Percentiles rank a stretch among this genome's conserved stretches.
phyloP scores from a whole-genome alignment of 2,329 filamentous ascomycete species.

The Colletotrichum tamarilloi region DNA sequence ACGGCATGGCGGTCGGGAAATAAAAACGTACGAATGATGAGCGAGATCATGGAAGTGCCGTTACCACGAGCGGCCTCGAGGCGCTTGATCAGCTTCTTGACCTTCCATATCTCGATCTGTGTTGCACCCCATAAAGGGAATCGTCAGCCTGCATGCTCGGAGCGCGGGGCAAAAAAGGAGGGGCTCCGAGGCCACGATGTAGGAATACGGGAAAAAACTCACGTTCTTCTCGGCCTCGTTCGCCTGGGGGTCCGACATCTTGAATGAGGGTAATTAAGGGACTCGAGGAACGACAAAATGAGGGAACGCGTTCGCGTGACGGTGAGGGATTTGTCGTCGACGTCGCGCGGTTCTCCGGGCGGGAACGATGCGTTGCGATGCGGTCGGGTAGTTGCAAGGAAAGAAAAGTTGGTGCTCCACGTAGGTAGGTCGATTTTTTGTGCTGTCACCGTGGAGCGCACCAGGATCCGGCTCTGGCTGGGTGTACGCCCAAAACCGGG shows the following conservation, averaged over 20 bases:
- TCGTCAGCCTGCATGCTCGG: slow-evolving; percentile 35
- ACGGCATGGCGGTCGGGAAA: slow-evolving; percentile 21
- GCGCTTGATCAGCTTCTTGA: slow-evolving; percentile 99
- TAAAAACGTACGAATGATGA: slow-evolving; percentile 83
- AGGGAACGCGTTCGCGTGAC: slow-evolving; percentile 32
- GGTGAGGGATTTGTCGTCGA: slow-evolving; percentile 26
- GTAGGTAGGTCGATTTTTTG: slow-evolving; percentile 32
- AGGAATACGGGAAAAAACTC: slow-evolving; percentile 45
- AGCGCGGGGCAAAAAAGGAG: slow-evolving; percentile 35
- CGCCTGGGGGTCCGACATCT: slow-evolving; percentile 86
- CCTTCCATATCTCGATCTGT: slow-evolving; percentile 89
- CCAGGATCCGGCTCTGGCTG: slow-evolving; percentile 28
- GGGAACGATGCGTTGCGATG: slow-evolving; percentile 34
- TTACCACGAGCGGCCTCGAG: slow-evolving; percentile 97
- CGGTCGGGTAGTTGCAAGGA: slow-evolving; percentile 25
- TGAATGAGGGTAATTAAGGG: slow-evolving; percentile 54
- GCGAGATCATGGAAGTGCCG: slow-evolving; percentile 99
- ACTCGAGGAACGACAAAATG: slow-evolving; percentile 29
- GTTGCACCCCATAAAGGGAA: slow-evolving; percentile 20
- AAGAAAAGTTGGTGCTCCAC: slow-evolving; percentile 34
- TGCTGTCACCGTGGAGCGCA: slow-evolving; percentile 23
- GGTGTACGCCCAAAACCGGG: slow-evolving; percentile 22
- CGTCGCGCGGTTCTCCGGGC: slow-evolving; percentile 32
- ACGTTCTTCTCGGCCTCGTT: slow-evolving; percentile 98
- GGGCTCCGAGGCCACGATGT: slow-evolving; percentile 23